These are phyloP conservation scores for Umbelopsis sp. DNA, from an alignment of 192 early-diverging fungal genomes.

Conservation along the genomic window DNA sequence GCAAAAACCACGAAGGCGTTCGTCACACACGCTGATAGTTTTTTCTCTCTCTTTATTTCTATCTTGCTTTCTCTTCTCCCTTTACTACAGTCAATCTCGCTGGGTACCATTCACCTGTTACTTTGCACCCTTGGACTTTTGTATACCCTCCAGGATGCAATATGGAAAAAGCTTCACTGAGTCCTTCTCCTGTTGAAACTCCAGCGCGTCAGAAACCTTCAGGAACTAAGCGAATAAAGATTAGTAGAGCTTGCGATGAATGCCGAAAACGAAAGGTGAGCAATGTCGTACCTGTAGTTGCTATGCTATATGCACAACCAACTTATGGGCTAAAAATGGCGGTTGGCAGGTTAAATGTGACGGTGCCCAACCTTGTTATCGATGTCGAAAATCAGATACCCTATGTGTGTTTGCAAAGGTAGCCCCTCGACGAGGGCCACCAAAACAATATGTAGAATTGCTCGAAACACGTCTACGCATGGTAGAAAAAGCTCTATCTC, in stretches of 20 bases:
- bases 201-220: constrained; percentile 31
- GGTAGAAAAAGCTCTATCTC: constrained; percentile 28
- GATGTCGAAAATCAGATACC: constrained; percentile 30
- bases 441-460: constrained; percentile 39
- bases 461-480: constrained; percentile 28
- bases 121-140: neutral
- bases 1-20: constrained; percentile 6
- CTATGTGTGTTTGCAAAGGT: constrained; percentile 36
- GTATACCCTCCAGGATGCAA: constrained; percentile 24
- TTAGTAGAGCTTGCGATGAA: constrained; percentile 39
- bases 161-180: constrained; percentile 21
- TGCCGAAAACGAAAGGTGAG: constrained; percentile 43
- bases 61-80: neutral
- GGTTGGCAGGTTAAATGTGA: constrained; percentile 38
- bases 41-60: neutral
- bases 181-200: constrained; percentile 28
- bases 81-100: neutral
- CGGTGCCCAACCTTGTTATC: constrained; percentile 39
- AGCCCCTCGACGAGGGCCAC: constrained; percentile 34
- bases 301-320: too few species aligned
- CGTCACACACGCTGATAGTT: constrained; percentile 3
- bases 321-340: neutral
- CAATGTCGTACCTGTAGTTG: neutral
- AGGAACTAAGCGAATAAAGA: constrained; percentile 33
- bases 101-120: neutral